A percentile compares a stretch with the other conserved stretches of the same genome.
Conservation (phyloP, 345 rosid genomes). For the Chamaenerion angustifolium region DNA sequence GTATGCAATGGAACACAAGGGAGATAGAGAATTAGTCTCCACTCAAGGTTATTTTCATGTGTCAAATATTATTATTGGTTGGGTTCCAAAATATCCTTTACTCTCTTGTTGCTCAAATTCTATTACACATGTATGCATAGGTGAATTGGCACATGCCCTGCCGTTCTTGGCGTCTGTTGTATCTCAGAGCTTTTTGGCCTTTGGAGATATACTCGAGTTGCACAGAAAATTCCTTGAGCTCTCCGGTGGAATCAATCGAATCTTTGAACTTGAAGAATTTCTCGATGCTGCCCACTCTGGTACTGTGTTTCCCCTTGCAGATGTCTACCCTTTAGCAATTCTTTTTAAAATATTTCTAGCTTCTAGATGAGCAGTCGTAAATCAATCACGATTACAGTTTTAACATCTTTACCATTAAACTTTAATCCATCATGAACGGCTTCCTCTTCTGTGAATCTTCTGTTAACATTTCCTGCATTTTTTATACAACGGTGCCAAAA, state of each 20-base stretch:
- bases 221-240: constrained; percentile 86
- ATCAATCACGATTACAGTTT: too few species aligned
- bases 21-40: constrained; percentile 66
- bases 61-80: background rate
- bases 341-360: background rate
- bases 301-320: constrained; percentile 8
- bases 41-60: constrained; percentile 53
- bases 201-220: constrained; percentile 92
- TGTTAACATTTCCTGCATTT: background rate
- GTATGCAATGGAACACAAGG: constrained; percentile 86
- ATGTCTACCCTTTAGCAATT: background rate
- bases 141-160: constrained; percentile 90
- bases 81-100: background rate
- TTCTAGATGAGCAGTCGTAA: too few species aligned
- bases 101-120: constrained; percentile 2
- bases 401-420: too few species aligned
- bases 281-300: constrained; percentile 81
- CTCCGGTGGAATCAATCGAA: constrained; percentile 79
- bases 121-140: constrained; percentile 24
- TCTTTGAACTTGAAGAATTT: constrained; percentile 94
- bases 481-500: too few species aligned
- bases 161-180: constrained; percentile 95
- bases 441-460: background rate
- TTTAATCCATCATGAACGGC: too few species aligned
- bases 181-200: constrained; percentile 96